Evolutionary conservation across 768 basidiomycete genomes (phyloP).

Genomic region (Calvatia gigantea): DNA sequence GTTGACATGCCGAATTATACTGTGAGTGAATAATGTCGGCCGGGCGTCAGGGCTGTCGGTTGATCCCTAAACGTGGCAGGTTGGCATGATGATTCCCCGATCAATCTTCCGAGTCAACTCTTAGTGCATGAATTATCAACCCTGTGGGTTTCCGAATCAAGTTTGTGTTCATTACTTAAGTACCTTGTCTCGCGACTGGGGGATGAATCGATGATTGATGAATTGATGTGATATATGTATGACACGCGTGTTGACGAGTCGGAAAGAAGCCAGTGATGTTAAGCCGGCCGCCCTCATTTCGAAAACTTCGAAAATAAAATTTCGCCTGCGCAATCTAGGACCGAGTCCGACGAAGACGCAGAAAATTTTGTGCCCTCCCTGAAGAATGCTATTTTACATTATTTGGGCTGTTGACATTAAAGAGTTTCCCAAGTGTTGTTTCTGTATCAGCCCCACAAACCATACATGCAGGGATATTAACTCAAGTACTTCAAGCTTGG

Average conservation of each 20-base stretch:
- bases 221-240: not conserved
- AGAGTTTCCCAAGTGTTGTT: too few species aligned
- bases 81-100: conserved; percentile 55
- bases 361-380: not conserved
- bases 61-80: conserved; percentile 24
- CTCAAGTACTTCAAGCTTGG: too few species aligned
- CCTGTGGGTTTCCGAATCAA: not conserved
- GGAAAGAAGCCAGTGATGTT: not conserved
- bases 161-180: not conserved
- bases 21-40: too few species aligned
- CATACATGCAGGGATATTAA: too few species aligned
- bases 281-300: too few species aligned
- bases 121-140: not conserved
- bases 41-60: too few species aligned
- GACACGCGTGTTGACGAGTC: not conserved
- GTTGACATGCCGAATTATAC: conserved; percentile 68
- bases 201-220: not conserved
- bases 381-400: too few species aligned
- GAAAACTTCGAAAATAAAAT: not conserved
- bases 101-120: conserved; percentile 30
- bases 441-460: too few species aligned
- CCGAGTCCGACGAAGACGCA: conserved; percentile 2
- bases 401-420: too few species aligned
- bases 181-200: not conserved
- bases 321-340: too few species aligned